These are phyloP conservation scores for Metarhizium anisopliae DNA, from an alignment of 2,329 filamentous ascomycete species.

Conservation along the genomic window DNA sequence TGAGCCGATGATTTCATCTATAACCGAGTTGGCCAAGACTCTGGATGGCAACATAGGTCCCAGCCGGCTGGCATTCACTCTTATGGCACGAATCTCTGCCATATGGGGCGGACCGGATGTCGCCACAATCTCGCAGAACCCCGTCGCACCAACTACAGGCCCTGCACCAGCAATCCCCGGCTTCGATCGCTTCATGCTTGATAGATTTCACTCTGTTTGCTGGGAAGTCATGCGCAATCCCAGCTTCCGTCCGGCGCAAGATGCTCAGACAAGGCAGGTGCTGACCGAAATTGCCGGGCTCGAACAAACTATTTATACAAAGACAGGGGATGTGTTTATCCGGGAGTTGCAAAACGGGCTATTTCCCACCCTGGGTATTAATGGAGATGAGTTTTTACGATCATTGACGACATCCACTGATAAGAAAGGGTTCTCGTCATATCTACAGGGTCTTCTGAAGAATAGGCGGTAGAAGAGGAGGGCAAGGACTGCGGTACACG, in stretches of 20 bases:
- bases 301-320: slow-evolving; percentile 83
- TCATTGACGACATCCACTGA: slow-evolving; percentile 50
- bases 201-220: slow-evolving; percentile 77
- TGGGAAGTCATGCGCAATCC: slow-evolving; percentile 81
- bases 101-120: slow-evolving; percentile 88
- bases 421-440: slow-evolving; percentile 54
- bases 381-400: slow-evolving; percentile 50
- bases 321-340: slow-evolving; percentile 77
- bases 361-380: slow-evolving; percentile 56
- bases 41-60: slow-evolving; percentile 54
- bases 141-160: slow-evolving; percentile 38
- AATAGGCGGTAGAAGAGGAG: slow-evolving; percentile 23
- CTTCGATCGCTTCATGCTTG: slow-evolving; percentile 86
- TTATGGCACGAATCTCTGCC: slow-evolving; percentile 72
- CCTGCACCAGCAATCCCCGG: slow-evolving; percentile 62
- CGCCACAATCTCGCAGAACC: slow-evolving; percentile 45
- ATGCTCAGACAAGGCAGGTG: slow-evolving; percentile 83
- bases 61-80: slow-evolving; percentile 66
- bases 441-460: slow-evolving; percentile 51
- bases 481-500: not conserved
- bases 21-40: slow-evolving; percentile 76
- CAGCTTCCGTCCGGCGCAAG: slow-evolving; percentile 66
- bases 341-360: slow-evolving; percentile 55
- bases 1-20: slow-evolving; percentile 75
- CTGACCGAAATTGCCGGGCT: slow-evolving; percentile 79